Evolutionary conservation across 441 rosid species (phyloP).

Genomic region (Eugenia klotzschiana): DNA sequence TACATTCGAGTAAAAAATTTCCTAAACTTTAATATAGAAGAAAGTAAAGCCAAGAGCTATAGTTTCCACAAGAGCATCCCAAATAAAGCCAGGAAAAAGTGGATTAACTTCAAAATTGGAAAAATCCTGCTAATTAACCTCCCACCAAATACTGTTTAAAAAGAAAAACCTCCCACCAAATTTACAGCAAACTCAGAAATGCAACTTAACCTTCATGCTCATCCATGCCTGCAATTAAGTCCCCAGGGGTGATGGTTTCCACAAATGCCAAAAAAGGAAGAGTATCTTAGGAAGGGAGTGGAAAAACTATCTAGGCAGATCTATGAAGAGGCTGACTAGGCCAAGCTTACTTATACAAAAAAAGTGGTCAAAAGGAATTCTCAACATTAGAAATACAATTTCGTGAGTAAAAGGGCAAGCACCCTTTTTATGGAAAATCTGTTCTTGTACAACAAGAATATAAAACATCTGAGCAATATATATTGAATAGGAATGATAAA

Average conservation of each 20-base stretch:
- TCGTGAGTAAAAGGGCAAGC: background rate
- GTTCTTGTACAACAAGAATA: background rate
- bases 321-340: background rate
- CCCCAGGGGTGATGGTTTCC: background rate
- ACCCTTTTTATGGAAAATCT: background rate
- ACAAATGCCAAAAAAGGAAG: background rate
- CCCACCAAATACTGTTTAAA: background rate
- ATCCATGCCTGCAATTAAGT: background rate
- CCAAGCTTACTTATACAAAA: background rate
- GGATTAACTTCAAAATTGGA: background rate
- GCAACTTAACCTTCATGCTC: background rate
- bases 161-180: background rate
- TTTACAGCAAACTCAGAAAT: background rate
- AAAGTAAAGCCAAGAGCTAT: background rate
- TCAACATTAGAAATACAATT: background rate
- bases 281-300: background rate
- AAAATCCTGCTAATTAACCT: background rate
- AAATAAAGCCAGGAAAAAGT: background rate
- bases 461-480: background rate
- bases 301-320: background rate
- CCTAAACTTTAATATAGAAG: background rate
- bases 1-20: background rate
- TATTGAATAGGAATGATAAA: background rate
- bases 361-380: background rate
- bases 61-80: background rate